These are phyloP conservation scores for Leptomonas seymouri DNA, from an alignment of 208 protist species.

Conservation along the genomic window DNA sequence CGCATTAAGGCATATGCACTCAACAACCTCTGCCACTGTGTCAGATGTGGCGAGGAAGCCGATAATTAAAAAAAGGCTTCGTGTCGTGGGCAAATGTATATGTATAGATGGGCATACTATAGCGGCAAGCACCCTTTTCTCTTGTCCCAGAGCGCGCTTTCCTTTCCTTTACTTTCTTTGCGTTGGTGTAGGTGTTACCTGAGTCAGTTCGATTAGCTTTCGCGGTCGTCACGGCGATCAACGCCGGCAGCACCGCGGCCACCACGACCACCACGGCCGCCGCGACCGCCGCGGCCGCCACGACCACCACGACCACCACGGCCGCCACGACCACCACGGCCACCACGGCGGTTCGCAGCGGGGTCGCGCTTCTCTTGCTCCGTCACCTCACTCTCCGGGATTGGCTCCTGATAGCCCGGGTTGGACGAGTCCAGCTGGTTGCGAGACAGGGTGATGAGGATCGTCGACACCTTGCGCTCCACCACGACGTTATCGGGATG, in stretches of 20 bases:
- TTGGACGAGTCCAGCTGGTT: conserved; percentile 81
- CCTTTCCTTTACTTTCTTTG: conserved; percentile 3
- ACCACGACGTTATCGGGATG: conserved; percentile 73
- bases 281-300: conserved; percentile 34
- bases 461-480: conserved; percentile 87
- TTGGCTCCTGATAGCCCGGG: conserved; percentile 91
- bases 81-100: background rate
- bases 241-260: conserved; percentile 31
- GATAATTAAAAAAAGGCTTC: background rate
- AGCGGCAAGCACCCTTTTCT: background rate
- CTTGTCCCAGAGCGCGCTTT: conserved; percentile 7
- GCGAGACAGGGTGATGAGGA: conserved; percentile 91
- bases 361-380: conserved; percentile 79
- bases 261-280: conserved; percentile 32
- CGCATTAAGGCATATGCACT: background rate
- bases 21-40: conserved; percentile 4
- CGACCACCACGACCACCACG: conserved; percentile 44
- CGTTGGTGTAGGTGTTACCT: background rate
- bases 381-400: conserved; percentile 87
- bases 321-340: conserved; percentile 42
- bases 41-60: conserved; percentile 7
- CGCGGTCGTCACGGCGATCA: conserved; percentile 43
- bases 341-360: conserved; percentile 33
- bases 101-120: background rate
- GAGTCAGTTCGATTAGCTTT: conserved; percentile 11